Evolutionary conservation across 768 basidiomycete species (phyloP).

Genomic region (Russula griseocarnosa): DNA sequence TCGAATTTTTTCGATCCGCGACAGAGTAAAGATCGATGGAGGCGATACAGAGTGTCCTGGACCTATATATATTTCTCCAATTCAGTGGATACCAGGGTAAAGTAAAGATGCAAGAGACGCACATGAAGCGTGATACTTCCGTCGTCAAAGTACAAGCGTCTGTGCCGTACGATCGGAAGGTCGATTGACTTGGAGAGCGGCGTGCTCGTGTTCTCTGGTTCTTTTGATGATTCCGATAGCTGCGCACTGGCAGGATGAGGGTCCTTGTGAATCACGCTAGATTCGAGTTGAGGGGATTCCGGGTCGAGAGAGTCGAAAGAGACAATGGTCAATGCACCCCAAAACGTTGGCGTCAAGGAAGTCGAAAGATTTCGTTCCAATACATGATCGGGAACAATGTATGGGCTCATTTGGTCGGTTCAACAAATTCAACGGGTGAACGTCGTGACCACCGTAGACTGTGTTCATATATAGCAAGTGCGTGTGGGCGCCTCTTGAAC

Average conservation of each 20-base stretch:
- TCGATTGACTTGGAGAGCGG: neutral
- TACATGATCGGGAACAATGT: conserved; percentile 2
- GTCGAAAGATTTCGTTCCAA: neutral
- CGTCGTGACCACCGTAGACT: too few relatives aligned
- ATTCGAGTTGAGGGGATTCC: neutral
- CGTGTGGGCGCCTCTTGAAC: too few relatives aligned
- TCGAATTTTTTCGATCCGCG: conserved; percentile 16
- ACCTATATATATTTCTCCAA: neutral
- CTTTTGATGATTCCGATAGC: neutral
- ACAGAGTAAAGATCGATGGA: conserved; percentile 24
- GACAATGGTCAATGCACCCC: conserved; percentile 2
- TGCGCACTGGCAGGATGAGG: neutral
- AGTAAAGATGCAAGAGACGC: neutral
- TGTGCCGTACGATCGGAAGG: conserved; percentile 1
- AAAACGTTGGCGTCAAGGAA: conserved; percentile 2
- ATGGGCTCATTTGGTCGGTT: neutral
- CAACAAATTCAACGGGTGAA: too few relatives aligned
- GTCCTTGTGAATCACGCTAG: neutral
- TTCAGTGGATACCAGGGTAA: neutral
- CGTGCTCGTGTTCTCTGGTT: neutral
- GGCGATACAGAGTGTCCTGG: conserved; percentile 15
- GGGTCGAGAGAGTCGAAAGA: conserved; percentile 9
- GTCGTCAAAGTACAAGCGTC: conserved; percentile 18
- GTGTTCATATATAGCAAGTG: too few relatives aligned
- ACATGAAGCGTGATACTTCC: conserved; percentile 21